A percentile compares a stretch with the other conserved stretches of the same genome.
Conservation (phyloP, 2,329 filamentous ascomycete species). For the Fusarium protoensiforme region DNA sequence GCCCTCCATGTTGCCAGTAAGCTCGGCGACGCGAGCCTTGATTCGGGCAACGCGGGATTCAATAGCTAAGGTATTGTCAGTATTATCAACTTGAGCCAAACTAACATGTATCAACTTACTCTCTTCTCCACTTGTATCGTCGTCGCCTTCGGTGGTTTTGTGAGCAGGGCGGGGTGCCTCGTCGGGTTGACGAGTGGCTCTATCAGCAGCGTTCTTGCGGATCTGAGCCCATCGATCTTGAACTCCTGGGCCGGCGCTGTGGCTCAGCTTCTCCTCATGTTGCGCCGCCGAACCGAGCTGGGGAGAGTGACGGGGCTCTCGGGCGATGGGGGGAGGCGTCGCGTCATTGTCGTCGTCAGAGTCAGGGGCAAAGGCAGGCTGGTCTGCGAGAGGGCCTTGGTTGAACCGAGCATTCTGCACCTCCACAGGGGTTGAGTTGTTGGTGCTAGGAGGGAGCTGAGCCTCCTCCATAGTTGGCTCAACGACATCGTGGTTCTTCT, state of each 20-base stretch:
- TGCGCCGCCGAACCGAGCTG: constrained; percentile 40
- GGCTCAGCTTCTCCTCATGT: constrained; percentile 49
- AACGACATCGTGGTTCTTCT: constrained; percentile 33
- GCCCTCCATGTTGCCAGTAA: constrained; percentile 86
- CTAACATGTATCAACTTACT: constrained; percentile 69
- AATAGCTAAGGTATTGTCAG: constrained; percentile 72
- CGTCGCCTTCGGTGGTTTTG: constrained; percentile 73
- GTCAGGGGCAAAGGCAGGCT: constrained; percentile 83
- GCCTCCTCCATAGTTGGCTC: constrained; percentile 34
- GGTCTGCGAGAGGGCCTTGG: constrained; percentile 87
- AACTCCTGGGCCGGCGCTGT: constrained; percentile 48
- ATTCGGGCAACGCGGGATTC: constrained; percentile 97
- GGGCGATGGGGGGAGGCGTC: constrained; percentile 64
- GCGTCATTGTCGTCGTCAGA: constrained; percentile 61
- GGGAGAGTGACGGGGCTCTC: constrained; percentile 48
- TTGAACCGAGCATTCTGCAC: constrained; percentile 73
- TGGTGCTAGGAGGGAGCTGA: constrained; percentile 28
- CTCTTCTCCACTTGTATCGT: constrained; percentile 95
- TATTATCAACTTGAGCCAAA: neutral
- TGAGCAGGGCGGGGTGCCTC: constrained; percentile 69
- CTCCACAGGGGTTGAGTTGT: constrained; percentile 24
- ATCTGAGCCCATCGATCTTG: constrained; percentile 96
- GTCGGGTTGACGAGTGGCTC: constrained; percentile 75
- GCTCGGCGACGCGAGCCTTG: constrained; percentile 94
- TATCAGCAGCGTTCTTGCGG: constrained; percentile 90